A percentile compares a stretch with the other conserved stretches of the same genome.
Conservation (phyloP, 2,329 filamentous ascomycete genomes). For the Ilyonectria sp. region DNA sequence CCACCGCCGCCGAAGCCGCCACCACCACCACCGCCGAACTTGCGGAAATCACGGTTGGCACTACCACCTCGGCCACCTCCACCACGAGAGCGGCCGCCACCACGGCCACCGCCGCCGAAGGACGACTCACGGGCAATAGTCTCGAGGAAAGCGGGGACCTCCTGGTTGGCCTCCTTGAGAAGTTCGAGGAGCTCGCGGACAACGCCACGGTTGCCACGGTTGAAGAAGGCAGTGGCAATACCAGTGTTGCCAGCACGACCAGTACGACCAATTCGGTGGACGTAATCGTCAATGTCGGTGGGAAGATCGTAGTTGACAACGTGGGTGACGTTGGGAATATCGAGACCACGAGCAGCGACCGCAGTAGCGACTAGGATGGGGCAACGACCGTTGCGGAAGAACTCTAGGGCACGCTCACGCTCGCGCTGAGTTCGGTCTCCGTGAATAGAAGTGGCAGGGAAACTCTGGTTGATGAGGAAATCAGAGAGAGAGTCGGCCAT, state of each 20-base stretch:
- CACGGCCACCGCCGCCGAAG: conserved; percentile 76
- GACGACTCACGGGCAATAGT: conserved; percentile 96
- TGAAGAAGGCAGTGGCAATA: conserved; percentile 99
- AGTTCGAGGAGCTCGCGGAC: conserved; percentile 97
- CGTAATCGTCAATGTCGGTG: conserved; percentile 98
- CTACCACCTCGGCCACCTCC: conserved; percentile 78
- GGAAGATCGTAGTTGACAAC: conserved; percentile 99
- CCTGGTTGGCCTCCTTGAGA: conserved; percentile 98
- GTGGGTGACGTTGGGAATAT: conserved; percentile 97
- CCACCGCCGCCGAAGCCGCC: conserved; percentile 58
- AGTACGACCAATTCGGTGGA: conserved; percentile 99
- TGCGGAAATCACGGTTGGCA: conserved; percentile 92
- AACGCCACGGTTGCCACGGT: conserved; percentile 98
- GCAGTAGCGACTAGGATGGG: conserved; percentile 97
- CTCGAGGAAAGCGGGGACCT: conserved; percentile 94
- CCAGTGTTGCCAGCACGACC: conserved; percentile 99
- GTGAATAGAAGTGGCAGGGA: conserved; percentile 98
- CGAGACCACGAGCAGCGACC: conserved; percentile 90
- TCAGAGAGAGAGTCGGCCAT: conserved; percentile 99
- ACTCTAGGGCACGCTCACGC: conserved; percentile 97
- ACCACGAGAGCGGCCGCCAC: conserved; percentile 66
- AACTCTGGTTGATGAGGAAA: conserved; percentile 98
- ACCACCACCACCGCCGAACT: conserved; percentile 73
- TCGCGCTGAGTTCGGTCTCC: conserved; percentile 98
- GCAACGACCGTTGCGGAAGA: conserved; percentile 96